Evolutionary conservation across 2,329 filamentous ascomycete genomes (phyloP), one percentile per base, ranked within the genome.

Genomic region (Knufia petricola): DNA sequence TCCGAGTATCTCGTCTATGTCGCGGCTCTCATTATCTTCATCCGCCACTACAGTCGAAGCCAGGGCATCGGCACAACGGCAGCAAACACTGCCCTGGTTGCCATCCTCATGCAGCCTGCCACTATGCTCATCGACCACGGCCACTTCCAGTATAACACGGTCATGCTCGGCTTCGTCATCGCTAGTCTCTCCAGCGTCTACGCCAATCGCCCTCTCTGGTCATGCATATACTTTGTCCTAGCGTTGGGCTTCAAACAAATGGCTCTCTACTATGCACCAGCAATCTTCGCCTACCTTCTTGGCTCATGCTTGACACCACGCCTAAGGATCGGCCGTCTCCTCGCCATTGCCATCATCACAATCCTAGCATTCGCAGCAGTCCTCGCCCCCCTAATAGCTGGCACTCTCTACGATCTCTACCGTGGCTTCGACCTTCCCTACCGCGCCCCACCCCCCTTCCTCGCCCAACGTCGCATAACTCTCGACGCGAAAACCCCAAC

Each of bases 181-280:
- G 87, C 87, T 0, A 87, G 84, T 59, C 81, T 95, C 70, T 92
- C 90, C 36, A 92, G 85, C 64, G 84, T 96, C 69, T 67, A 95
- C 44, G 87, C 88, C 2, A 86, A 86, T 3, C 79, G 88, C 42
- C 83, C 83, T 59, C 77, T 94, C 53, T 95, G 90, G 88, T 80
- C 86, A 21, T 88, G 87, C 53, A 78, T 95, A 51, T 95, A 95
- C 70, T 98, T 98, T 59, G 92, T 98, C 4, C 80, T 79, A 13
- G 86, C 90, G 2, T 73, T 98, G n/a, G 87, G 87, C 4, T 98
- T 96, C 74, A 98, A 98, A 72, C 92, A 98, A 66, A 98, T 98
- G 94, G 90, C 90, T 1, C 75, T 98, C 13, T 98, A 96, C 70
- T 98, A 95, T 66, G 88, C 94, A 2, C 89, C 94, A 12, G 82